Evolutionary conservation across 768 basidiomycete genomes (phyloP).

Genomic region (Terana coerulea): DNA sequence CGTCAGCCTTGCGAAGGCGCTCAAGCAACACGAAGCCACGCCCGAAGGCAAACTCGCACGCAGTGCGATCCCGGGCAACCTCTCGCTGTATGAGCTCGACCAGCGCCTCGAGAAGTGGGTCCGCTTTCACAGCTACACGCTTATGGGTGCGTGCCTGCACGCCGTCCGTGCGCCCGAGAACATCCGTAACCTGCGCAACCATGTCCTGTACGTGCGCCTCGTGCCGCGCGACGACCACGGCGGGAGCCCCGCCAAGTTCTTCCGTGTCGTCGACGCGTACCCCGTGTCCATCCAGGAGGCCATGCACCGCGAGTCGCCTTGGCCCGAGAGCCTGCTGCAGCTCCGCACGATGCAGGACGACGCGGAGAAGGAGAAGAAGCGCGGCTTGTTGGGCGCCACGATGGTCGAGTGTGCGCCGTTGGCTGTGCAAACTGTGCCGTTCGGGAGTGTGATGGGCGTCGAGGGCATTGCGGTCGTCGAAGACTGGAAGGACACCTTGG

Average conservation of each 20-base stretch:
- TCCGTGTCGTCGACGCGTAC: constrained; percentile 24
- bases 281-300: constrained; percentile 21
- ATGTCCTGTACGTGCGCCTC: constrained; percentile 18
- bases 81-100: constrained; percentile 27
- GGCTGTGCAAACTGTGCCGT: constrained; percentile 30
- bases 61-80: constrained; percentile 20
- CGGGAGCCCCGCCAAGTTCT: constrained; percentile 23
- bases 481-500: constrained; percentile 20
- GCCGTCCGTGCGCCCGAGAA: constrained; percentile 26
- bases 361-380: constrained; percentile 20
- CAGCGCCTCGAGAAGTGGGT: constrained; percentile 31
- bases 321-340: constrained; percentile 23
- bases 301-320: constrained; percentile 17
- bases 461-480: background rate
- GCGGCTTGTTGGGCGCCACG: constrained; percentile 22
- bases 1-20: constrained; percentile 14
- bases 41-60: constrained; percentile 11
- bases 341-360: constrained; percentile 23
- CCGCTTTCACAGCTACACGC: constrained; percentile 25
- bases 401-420: constrained; percentile 29
- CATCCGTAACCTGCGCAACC: constrained; percentile 20
- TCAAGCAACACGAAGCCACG: constrained; percentile 14
- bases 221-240: constrained; percentile 21
- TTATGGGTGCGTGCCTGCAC: constrained; percentile 29
- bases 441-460: constrained; percentile 25